Base-by-base conservation (phyloP, 768 basidiomycete genomes). In the Termitomyces sp. region DNA sequence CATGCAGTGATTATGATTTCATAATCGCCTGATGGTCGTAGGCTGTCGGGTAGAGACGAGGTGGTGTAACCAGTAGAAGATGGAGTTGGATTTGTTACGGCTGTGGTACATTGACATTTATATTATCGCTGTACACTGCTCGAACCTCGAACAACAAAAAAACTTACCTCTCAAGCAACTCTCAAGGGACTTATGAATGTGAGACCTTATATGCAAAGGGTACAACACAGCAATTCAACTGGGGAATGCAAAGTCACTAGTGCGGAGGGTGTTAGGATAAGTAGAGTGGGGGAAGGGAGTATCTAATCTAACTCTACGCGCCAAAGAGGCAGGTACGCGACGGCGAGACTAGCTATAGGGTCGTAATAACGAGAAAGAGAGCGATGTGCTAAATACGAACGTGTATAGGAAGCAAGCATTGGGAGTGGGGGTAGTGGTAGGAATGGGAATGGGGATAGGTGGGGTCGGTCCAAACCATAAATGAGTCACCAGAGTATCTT, bases 401-500 rank as follows among this genome's bases (percentile, higher is more conserved):
- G 13, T 38, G 38, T 18, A 42, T 35, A 20, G n/a, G 35, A 39
- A 38, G n/a, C 39, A 7, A 16, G 46, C 7, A 39, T n/a, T 20
- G 32, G 20, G 40, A 38, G 38, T 36, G 40, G 58, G 44, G 15
- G 24, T 46, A 24, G 54, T 22, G 32, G 20, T 28, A 24, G 18
- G n/a, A 20, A n/a, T 38, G 24, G 45, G 58, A 48, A 35, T 40
- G 40, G 40, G 24, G 44, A 20, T 16, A 7, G 16, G 48, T 24
- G 38, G 12, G 11, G 39, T 44, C 46, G 57, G 35, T 48, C 39
- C 28, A 51, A 15, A 50, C 58, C 56, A 46, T 58, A 52, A 57
- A 55, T 59, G 59, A 67, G 57, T 61, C 56, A 59, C 60, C 59
- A 44, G 57, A 48, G 60, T 65, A 65, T 65, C 66, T 65, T 65